Percentiles rank a stretch among this genome's conserved stretches.
Conservation (phyloP, 116 monocot genomes). For the Phalaenopsis hybrid region DNA sequence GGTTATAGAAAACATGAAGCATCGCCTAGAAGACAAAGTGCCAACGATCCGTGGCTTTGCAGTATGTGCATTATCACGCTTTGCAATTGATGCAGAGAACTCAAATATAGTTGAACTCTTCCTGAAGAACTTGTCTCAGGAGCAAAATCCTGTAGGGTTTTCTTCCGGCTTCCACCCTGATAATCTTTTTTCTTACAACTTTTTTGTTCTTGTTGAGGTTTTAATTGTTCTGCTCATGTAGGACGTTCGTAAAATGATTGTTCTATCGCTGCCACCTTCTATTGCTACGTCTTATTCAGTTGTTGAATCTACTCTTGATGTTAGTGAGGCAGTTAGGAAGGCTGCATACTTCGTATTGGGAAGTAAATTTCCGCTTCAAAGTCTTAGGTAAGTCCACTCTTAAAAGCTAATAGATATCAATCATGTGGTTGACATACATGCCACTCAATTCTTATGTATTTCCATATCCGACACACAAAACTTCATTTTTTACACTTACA, state of each 20-base stretch:
- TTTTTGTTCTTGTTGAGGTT: neutral
- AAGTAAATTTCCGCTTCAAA: conserved; percentile 86
- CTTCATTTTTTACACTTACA: too few relatives aligned
- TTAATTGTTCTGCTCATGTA: conserved; percentile 16
- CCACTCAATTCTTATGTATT: too few relatives aligned
- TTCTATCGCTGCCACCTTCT: conserved; percentile 68
- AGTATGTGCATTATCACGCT: conserved; percentile 68
- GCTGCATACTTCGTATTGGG: conserved; percentile 69
- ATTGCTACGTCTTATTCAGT: conserved; percentile 40
- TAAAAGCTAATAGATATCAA: neutral
- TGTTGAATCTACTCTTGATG: conserved; percentile 70
- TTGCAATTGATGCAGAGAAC: conserved; percentile 58
- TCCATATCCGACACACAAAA: too few relatives aligned
- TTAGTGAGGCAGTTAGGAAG: conserved; percentile 71
- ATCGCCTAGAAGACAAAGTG: conserved; percentile 60
- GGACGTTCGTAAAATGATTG: conserved; percentile 73
- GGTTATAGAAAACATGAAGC: conserved; percentile 76
- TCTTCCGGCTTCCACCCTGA: neutral
- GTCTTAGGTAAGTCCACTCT: conserved; percentile 52
- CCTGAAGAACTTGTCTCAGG: conserved; percentile 46
- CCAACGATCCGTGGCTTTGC: conserved; percentile 75
- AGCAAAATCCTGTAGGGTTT: conserved; percentile 62
- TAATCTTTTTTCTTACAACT: neutral
- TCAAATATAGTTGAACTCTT: conserved; percentile 52
- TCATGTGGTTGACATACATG: conserved; percentile 3